These are phyloP conservation scores for Saururus chinensis DNA, from an alignment of 164 flowering plant species.

Conservation along the genomic window DNA sequence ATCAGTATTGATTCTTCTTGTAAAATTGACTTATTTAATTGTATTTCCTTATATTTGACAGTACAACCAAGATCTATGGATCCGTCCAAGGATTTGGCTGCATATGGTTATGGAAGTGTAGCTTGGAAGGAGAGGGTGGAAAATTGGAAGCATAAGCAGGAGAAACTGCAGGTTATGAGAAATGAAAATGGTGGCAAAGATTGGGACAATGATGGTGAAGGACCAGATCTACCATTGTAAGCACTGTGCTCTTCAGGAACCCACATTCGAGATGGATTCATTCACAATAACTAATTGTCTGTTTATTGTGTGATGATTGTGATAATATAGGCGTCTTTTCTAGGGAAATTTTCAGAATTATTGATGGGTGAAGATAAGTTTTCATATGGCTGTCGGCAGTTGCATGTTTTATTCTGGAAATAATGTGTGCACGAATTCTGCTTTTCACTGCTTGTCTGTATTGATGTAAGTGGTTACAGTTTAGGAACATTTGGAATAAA, in stretches of 20 bases:
- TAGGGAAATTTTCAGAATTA: too few species aligned
- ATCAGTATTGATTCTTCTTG: not conserved
- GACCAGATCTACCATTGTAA: constrained; percentile 55
- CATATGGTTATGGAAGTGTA: constrained; percentile 65
- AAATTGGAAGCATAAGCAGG: constrained; percentile 51
- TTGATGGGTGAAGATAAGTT: too few species aligned
- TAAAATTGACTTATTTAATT: not conserved
- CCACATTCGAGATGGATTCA: not conserved
- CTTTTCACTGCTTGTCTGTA: not conserved
- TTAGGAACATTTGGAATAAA: too few species aligned
- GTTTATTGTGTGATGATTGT: too few species aligned
- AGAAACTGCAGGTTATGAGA: constrained; percentile 36
- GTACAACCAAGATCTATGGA: constrained; percentile 65
- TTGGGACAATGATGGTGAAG: constrained; percentile 39
- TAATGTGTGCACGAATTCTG: too few species aligned
- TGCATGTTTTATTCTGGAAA: too few species aligned
- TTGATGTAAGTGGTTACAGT: not conserved
- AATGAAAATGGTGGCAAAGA: constrained; percentile 38
- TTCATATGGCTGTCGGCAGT: too few species aligned
- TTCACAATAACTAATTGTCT: not conserved
- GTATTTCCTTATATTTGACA: constrained; percentile 9
- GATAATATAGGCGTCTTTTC: too few species aligned
- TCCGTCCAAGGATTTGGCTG: constrained; percentile 66
- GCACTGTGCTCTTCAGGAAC: constrained; percentile 5
- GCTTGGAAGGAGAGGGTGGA: constrained; percentile 73